Base-by-base conservation (phyloP, 352 stramenopile species). In the Discostella stelligera region DNA sequence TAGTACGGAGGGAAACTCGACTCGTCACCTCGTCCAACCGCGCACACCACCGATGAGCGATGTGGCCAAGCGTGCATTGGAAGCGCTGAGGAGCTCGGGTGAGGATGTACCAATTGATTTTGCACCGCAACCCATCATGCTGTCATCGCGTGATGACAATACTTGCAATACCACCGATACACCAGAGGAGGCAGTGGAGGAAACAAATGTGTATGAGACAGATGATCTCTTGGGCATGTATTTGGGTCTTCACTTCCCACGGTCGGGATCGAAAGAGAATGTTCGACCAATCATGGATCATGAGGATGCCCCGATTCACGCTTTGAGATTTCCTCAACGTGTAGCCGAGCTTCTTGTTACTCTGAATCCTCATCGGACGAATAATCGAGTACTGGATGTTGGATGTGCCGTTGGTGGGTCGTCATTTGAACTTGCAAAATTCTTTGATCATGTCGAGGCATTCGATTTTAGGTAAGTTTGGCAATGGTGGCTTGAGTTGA, bases 371-470 rank as follows among this genome's bases (percentile, higher is more conserved):
- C 66, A 76, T 0, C 48, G 65, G 5, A 91, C 87, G 14, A 93
- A 89, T 41, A 86, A 83, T 20, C 91, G 94, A 52, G 95, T 94
- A 0, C 83, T 98, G 52, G 96, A 98, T 77, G 91, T 98, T 70
- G 96, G 96, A 37, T 98, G 95, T 74, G 94, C 96, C 5, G 95
- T 98, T 27, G 96, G 96, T 39, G 95, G 95, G 18, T 90, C 94
- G 11, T 96, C 95, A 7, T 98, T 98, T 71, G 94, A 97, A 79
- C 88, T 98, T 11, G 95, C 94, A 75, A 95, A 94, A 67, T 82
- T 88, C 56, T 98, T 97, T 83, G 89, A 97, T 74, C 89, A 97
- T 80, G 95, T 95, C 13, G 89, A 97, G 56, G 96, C 95, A 16
- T 95, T 98, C 80, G 96, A 98, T 71, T 98, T 98, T 68, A 93